Evolutionary conservation across 805 yeast genomes (phyloP), one percentile per base, ranked within the genome.

Genomic region (Candida awuae): DNA sequence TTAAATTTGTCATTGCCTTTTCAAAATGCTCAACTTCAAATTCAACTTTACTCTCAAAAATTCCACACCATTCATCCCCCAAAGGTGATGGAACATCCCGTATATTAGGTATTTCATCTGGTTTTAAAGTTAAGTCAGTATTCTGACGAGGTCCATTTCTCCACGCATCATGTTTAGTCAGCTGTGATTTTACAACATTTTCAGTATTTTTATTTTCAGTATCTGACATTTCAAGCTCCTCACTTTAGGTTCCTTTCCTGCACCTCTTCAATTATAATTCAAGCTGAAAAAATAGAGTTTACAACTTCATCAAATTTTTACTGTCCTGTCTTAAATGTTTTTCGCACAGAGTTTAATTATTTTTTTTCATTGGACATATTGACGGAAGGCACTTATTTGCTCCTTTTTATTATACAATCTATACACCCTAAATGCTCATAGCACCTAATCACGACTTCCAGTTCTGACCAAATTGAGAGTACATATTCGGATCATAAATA

Each of bases 1-100:
- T 82, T 44, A 86, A 67, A 57, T 85, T 84, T 32, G 73, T 59
- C 88, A 86, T 81, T 6, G 95, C 95, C 3, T 63, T 62, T 40
- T 75, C 78, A 53, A 79, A 86, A 59, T 86, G 84, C 5, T 56
- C 58, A 12, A 66, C 52, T 10, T 62, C 62, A 49, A 79, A 80
- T 4, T 66, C 73, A 3, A 70, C 78, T 1, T 53, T 53, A 0
- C 63, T 54, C 41, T 67, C 66, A 50, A 72, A 80, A 1, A 80
- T 55, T 0, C 82, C 75, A 15, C 72, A 70, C 92, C 92, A 82
- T 28, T 64, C 63, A 1, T 62, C 56, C 0, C 88, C 88, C 26
- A 82, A 54, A 1, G 56, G 54, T 0, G 84, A 75, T 12, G 49
- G 48, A 10, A 50, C 42, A 7, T 55, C 52, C 27, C 66, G 46